Evolutionary conservation across 371 early-diverging fungal species (phyloP), one percentile per base, ranked within the genome.

Genomic region (Saksenaea oblongispora): DNA sequence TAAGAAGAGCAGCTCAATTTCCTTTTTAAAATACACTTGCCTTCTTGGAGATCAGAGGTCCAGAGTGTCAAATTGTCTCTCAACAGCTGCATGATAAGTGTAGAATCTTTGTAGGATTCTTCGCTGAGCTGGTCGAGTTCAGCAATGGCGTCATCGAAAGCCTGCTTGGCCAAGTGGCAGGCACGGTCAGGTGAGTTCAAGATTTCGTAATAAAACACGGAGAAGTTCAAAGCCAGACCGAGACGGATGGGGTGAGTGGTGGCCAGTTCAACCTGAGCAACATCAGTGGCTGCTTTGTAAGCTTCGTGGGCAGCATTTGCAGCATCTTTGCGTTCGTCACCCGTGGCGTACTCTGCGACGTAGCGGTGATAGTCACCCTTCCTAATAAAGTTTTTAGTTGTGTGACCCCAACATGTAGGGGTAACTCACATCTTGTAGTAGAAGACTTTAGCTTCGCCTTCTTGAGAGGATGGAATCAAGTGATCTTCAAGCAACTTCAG

Each of bases 161-260:
- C 99, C 78, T 93, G 93, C 87, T 98, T 98, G 78, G 99, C 99
- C 61, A 99, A 83, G 65, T 96, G 95, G 87, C 99, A 98, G 28
- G 99, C 99, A 72, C 94, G 90, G 74, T 97, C 98, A 58, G 97
- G 95, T 44, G 97, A 94, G 88, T 98, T 99, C 73, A 98, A 84
- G 76, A 99, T 99, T 86, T 99, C 99, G 82, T 98, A 99, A 90
- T 98, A 98, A 86, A 99, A 99, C 44, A 99, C 99, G 14, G 99
- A 99, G 87, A 97, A 99, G 95, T 99, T 99, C 71, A 99, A 89
- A 59, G 99, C 98, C 66, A 99, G 89, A 56, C 99, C 99, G 47
- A 99, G 92, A 70, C 99, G 96, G 76, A 99, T 97, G 57, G 99
- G 99, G 86, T 99, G 98, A 54, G 99, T 99, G 58, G 97, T 92